Base-by-base conservation (phyloP, 768 basidiomycete genomes). In the Clavaria fumosa region DNA sequence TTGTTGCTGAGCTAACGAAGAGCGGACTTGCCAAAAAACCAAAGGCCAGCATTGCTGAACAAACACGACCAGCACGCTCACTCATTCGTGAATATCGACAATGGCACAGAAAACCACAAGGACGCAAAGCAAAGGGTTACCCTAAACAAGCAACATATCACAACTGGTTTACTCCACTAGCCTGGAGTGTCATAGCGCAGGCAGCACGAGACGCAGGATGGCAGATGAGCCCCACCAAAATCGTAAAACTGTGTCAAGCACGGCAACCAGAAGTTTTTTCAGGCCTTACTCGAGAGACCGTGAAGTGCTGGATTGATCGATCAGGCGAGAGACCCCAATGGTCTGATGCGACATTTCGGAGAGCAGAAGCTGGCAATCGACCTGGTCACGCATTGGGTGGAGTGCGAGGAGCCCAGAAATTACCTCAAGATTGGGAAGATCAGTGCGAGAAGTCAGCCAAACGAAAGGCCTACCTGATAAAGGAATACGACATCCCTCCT, bases 381-480 rank as follows among this genome's bases (percentile, higher is more conserved):
- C 38, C 37, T 18, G 45, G 43, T 7, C 45, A 44, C 40, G n/a
- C 21, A 4, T 36, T 41, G 20, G 43, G 43, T 5, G 40, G 43
- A 31, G 22, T 19, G 21, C 27, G 22, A 18, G 35, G 43, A 20
- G 56, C 55, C 4, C 59, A 61, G 38, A 62, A 62, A 37, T 4
- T 44, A 0, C 62, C 63, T 0, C 35, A 17, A 0, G 42, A 64
- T 39, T 52, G 47, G 40, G 51, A 56, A 23, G 52, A 58, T 3
- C 44, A 48, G 15, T 53, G 46, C 36, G 43, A 50, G 20, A 39
- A 45, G 5, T 41, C 56, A 3, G 54, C 48, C 15, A 19, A 53
- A 2, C 34, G 35, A 23, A 36, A 23, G 11, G 35, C 35, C 10
- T 36, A 36, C 35, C 18, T 36, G 22, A 17, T 36, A 4, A 36